These are phyloP conservation scores for Rhizopogon vinicolor DNA, from an alignment of 768 basidiomycete genomes.

Conservation along the genomic window DNA sequence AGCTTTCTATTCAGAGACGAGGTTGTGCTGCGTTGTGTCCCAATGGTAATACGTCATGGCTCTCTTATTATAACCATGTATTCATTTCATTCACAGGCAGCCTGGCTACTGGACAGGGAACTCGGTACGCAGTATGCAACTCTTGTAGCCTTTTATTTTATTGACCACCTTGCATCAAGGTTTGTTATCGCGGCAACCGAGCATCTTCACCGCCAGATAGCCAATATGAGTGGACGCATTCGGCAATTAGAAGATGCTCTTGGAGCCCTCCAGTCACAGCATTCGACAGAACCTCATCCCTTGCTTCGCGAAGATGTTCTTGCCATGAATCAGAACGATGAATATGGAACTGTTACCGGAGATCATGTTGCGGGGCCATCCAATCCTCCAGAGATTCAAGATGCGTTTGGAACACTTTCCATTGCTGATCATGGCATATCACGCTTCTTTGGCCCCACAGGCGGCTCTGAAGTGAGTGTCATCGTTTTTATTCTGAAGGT, in stretches of 20 bases:
- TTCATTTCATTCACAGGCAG: conserved; percentile 39
- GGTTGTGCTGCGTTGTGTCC: conserved; percentile 71
- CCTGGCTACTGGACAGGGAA: conserved; percentile 76
- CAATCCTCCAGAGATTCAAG: conserved; percentile 40
- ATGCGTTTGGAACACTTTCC: conserved; percentile 56
- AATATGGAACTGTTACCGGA: conserved; percentile 17
- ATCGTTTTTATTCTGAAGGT: background rate
- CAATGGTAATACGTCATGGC: conserved; percentile 40
- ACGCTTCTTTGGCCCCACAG: conserved; percentile 64
- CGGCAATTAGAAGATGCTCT: conserved; percentile 61
- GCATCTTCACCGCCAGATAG: conserved; percentile 55
- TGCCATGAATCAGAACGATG: conserved; percentile 24
- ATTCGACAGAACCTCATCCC: conserved; percentile 53
- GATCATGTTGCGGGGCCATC: conserved; percentile 15
- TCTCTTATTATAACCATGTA: background rate
- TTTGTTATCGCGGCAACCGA: conserved; percentile 65
- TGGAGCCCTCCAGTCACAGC: conserved; percentile 41
- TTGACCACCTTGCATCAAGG: conserved; percentile 18
- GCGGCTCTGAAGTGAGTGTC: conserved; percentile 57
- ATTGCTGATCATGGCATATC: conserved; percentile 57
- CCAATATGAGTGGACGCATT: conserved; percentile 49
- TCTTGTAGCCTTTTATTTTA: background rate
- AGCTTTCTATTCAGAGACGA: conserved; percentile 39
- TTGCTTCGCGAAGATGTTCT: conserved; percentile 52
- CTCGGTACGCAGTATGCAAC: conserved; percentile 39